Percentiles rank a stretch among this genome's conserved stretches.
phyloP scores from a whole-genome alignment of 2,329 filamentous ascomycete genomes.

The Verticillium longisporum region DNA sequence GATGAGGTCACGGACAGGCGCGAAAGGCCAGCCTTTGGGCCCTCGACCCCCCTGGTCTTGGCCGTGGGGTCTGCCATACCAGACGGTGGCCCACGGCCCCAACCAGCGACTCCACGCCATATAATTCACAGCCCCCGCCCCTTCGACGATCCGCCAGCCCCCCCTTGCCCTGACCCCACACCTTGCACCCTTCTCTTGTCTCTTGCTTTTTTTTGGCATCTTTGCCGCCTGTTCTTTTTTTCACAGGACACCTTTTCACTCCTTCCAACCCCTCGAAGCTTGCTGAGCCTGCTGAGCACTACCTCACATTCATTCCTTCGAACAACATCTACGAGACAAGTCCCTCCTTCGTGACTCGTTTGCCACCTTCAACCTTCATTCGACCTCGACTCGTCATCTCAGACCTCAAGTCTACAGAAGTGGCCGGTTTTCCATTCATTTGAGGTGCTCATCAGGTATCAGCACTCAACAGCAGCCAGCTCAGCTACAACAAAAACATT shows the following conservation, averaged over 20 bases:
- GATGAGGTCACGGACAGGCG: background rate
- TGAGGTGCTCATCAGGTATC: slow-evolving; percentile 26
- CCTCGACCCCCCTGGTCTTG: background rate
- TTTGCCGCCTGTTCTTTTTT: slow-evolving; percentile 6
- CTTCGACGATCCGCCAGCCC: background rate
- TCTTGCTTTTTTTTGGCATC: background rate
- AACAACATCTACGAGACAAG: slow-evolving; percentile 4
- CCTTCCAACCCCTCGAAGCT: slow-evolving; percentile 20
- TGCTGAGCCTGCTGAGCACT: slow-evolving; percentile 23
- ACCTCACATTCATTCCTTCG: slow-evolving; percentile 21
- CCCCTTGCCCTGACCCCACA: background rate
- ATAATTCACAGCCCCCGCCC: background rate
- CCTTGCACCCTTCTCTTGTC: background rate
- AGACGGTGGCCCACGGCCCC: background rate
- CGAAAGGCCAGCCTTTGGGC: background rate
- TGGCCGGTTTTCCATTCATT: slow-evolving; percentile 17
- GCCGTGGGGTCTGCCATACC: background rate
- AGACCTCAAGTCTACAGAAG: slow-evolving; percentile 14
- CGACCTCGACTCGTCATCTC: slow-evolving; percentile 3
- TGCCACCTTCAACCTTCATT: background rate
- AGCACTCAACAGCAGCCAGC: slow-evolving; percentile 13
- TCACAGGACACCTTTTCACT: slow-evolving; percentile 6
- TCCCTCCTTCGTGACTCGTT: background rate
- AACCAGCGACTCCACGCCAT: background rate
- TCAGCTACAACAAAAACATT: slow-evolving; percentile 5